Conservation (phyloP, 805 yeast species). For the Nakazawaea wickerhamii region DNA sequence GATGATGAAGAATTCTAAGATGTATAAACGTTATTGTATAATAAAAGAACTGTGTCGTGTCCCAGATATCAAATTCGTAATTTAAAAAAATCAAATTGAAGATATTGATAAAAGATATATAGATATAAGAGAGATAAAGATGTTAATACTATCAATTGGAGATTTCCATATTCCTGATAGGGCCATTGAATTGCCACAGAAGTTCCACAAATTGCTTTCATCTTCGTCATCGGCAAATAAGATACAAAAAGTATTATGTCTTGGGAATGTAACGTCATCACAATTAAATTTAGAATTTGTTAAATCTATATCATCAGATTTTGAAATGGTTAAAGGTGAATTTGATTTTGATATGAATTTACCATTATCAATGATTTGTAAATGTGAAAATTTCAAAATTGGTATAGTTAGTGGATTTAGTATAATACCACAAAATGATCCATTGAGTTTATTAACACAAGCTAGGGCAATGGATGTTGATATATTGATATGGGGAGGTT, state of each 20-base stretch:
- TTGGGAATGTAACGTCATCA: conserved; percentile 79
- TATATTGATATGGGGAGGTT: conserved; percentile 86
- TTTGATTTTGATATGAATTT: conserved; percentile 51
- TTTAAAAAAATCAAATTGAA: neutral
- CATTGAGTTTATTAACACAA: conserved; percentile 70
- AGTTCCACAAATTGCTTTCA: conserved; percentile 69
- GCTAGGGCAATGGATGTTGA: conserved; percentile 94
- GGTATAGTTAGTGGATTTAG: conserved; percentile 86
- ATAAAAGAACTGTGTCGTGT: too few relatives aligned
- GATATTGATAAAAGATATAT: too few relatives aligned
- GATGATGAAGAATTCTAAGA: conserved; percentile 46
- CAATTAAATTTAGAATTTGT: conserved; percentile 59
- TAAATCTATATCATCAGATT: conserved; percentile 61
- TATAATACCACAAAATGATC: conserved; percentile 81
- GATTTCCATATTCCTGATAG: conserved; percentile 89
- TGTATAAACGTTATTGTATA: too few relatives aligned
- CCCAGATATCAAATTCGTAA: too few relatives aligned
- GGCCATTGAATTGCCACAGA: conserved; percentile 53
- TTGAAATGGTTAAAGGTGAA: conserved; percentile 79
- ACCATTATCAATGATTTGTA: conserved; percentile 61
- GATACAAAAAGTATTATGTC: conserved; percentile 76
- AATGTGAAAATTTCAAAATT: conserved; percentile 65
- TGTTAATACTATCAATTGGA: conserved; percentile 79
- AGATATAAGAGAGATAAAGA: too few relatives aligned
- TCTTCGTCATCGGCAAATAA: conserved; percentile 73